These are phyloP conservation scores for Arthrobotrys iridis DNA, from an alignment of 2,329 filamentous ascomycete genomes.

Conservation along the genomic window DNA sequence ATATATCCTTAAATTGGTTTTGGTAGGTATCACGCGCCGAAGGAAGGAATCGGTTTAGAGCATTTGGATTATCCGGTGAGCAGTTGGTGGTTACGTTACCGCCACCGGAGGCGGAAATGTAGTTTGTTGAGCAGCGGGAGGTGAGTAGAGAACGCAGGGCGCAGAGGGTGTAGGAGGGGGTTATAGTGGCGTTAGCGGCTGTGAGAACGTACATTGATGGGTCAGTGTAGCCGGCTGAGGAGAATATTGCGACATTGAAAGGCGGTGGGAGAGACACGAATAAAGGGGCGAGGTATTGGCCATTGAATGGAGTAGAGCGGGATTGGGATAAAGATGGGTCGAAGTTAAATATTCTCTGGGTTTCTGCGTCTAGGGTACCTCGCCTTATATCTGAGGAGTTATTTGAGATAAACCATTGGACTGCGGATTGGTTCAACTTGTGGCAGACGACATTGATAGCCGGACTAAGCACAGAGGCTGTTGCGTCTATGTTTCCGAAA, in stretches of 20 bases:
- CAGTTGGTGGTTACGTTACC: slow-evolving; percentile 70
- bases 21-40: slow-evolving; percentile 31
- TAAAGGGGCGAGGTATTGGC: slow-evolving; percentile 69
- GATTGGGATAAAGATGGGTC: slow-evolving; percentile 62
- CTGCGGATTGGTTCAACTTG: slow-evolving; percentile 65
- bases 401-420: slow-evolving; percentile 38
- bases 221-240: slow-evolving; percentile 64
- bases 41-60: slow-evolving; percentile 11
- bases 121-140: slow-evolving; percentile 73
- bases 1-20: slow-evolving; percentile 50
- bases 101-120: slow-evolving; percentile 69
- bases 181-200: slow-evolving; percentile 62
- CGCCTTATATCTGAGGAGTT: slow-evolving; percentile 59
- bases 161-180: slow-evolving; percentile 72
- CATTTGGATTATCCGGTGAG: slow-evolving; percentile 13
- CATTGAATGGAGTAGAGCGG: slow-evolving; percentile 72
- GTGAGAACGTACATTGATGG: slow-evolving; percentile 73
- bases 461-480: slow-evolving; percentile 76
- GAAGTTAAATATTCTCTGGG: slow-evolving; percentile 60
- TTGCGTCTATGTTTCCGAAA: slow-evolving; percentile 74
- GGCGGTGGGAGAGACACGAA: slow-evolving; percentile 64
- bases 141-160: slow-evolving; percentile 72
- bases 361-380: slow-evolving; percentile 47
- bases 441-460: slow-evolving; percentile 77
- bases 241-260: slow-evolving; percentile 75